Evolutionary conservation across 2,329 filamentous ascomycete genomes (phyloP).

Genomic region (Fusarium buxicola): DNA sequence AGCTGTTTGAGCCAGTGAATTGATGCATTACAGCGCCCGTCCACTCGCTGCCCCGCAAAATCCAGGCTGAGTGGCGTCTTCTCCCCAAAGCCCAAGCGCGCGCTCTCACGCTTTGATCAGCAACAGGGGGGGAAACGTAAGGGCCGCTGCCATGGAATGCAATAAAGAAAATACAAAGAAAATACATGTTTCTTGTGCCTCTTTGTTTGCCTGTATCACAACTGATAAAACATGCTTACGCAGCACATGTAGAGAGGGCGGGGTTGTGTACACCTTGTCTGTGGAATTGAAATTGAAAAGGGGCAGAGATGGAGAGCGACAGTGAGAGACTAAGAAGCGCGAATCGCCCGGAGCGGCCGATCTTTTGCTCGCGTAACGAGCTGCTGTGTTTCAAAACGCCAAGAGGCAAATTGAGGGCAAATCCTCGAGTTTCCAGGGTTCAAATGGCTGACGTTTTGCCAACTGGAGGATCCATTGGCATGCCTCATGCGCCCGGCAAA

Average conservation of each 20-base stretch:
- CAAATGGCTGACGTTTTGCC: slow-evolving; percentile 21
- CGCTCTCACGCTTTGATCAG: slow-evolving; percentile 29
- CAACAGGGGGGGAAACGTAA: slow-evolving; percentile 20
- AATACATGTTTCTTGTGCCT: not conserved
- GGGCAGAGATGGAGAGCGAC: slow-evolving; percentile 10
- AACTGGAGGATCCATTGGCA: not conserved
- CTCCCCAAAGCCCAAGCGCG: slow-evolving; percentile 26
- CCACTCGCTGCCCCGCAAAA: slow-evolving; percentile 35
- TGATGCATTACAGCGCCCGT: not conserved
- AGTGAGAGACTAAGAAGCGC: slow-evolving; percentile 13
- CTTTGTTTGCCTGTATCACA: slow-evolving; percentile 26
- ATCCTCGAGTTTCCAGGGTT: slow-evolving; percentile 11
- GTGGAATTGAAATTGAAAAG: slow-evolving; percentile 13
- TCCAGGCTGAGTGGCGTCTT: slow-evolving; percentile 30
- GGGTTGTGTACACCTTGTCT: not conserved
- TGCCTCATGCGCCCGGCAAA: not conserved
- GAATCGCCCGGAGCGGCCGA: not conserved
- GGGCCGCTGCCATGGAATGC: slow-evolving; percentile 16
- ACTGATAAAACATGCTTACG: slow-evolving; percentile 10
- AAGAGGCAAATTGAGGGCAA: slow-evolving; percentile 19
- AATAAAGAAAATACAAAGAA: slow-evolving; percentile 17
- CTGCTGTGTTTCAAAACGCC: slow-evolving; percentile 13
- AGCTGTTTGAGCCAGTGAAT: slow-evolving; percentile 25
- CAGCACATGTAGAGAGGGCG: not conserved
- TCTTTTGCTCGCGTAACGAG: not conserved